Evolutionary conservation across 257 asterid genomes (phyloP).

Genomic region (Cinchona pubescens): DNA sequence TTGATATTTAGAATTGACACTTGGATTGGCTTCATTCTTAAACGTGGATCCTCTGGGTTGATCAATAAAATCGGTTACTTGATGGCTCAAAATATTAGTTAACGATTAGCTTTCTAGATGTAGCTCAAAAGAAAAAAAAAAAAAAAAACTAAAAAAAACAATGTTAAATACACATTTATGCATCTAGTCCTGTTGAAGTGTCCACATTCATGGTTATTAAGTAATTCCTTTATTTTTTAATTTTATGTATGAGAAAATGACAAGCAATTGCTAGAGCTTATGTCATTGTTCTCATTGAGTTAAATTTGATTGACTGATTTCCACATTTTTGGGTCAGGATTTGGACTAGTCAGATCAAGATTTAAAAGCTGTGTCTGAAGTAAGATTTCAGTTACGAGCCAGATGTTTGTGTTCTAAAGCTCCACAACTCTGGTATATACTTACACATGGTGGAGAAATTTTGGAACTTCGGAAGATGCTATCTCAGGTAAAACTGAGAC

Average conservation of each 20-base stretch:
- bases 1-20: not conserved
- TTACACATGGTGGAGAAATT: not conserved
- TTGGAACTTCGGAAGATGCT: not conserved
- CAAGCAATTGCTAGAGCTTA: not conserved
- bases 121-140: not conserved
- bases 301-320: conserved; percentile 1
- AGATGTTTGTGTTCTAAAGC: not conserved
- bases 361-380: not conserved
- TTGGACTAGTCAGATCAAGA: not conserved
- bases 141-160: too few relatives aligned
- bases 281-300: not conserved
- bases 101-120: not conserved
- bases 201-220: not conserved
- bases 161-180: too few relatives aligned
- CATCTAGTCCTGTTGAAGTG: not conserved
- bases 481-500: conserved; percentile 13
- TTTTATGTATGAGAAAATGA: not conserved
- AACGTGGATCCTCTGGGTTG: not conserved
- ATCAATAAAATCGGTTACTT: not conserved
- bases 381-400: not conserved
- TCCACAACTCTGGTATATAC: not conserved
- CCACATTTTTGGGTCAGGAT: not conserved
- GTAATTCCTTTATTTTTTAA: too few relatives aligned
- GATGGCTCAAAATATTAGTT: not conserved
- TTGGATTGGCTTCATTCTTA: not conserved